Percentiles rank a stretch among this genome's conserved stretches.
phyloP scores from a whole-genome alignment of 176 grass and related monocot species.

The Carex cristatella region DNA sequence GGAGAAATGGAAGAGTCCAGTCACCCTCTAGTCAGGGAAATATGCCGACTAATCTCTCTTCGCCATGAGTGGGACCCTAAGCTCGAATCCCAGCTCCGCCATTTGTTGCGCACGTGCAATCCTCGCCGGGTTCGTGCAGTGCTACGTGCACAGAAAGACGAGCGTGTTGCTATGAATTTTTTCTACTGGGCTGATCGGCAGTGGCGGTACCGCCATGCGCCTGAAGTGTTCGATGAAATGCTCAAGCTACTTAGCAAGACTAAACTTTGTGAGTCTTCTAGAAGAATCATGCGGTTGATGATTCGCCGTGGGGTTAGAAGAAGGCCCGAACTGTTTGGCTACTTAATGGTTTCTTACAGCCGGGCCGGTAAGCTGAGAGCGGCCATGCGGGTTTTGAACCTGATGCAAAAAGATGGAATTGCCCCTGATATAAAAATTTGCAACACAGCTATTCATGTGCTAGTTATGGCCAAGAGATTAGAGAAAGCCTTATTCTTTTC shows the following conservation, averaged over 20 bases:
- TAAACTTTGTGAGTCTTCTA: conserved; percentile 64
- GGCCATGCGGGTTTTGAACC: conserved; percentile 78
- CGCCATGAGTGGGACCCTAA: conserved; percentile 61
- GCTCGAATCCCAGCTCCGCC: conserved; percentile 61
- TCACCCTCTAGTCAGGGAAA: conserved; percentile 56
- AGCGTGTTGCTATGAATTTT: conserved; percentile 59
- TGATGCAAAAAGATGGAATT: conserved; percentile 92
- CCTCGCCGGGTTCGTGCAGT: conserved; percentile 56
- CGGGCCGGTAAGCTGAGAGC: conserved; percentile 67
- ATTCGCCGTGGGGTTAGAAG: conserved; percentile 45
- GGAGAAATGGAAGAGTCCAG: conserved; percentile 42
- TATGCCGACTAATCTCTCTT: conserved; percentile 52
- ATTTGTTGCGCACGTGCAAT: conserved; percentile 52
- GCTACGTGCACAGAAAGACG: conserved; percentile 46
- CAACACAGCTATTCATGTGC: conserved; percentile 59
- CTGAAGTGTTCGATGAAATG: conserved; percentile 75
- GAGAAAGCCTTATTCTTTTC: conserved; percentile 64
- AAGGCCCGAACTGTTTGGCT: conserved; percentile 38
- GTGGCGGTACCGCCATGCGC: conserved; percentile 82
- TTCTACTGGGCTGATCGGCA: conserved; percentile 79
- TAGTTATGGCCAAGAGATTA: conserved; percentile 52
- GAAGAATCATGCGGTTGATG: conserved; percentile 75
- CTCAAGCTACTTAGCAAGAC: conserved; percentile 68
- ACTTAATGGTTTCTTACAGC: conserved; percentile 88
- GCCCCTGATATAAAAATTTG: conserved; percentile 55